Base-by-base conservation (phyloP, 345 rosid species). In the Hevea brasiliensis region DNA sequence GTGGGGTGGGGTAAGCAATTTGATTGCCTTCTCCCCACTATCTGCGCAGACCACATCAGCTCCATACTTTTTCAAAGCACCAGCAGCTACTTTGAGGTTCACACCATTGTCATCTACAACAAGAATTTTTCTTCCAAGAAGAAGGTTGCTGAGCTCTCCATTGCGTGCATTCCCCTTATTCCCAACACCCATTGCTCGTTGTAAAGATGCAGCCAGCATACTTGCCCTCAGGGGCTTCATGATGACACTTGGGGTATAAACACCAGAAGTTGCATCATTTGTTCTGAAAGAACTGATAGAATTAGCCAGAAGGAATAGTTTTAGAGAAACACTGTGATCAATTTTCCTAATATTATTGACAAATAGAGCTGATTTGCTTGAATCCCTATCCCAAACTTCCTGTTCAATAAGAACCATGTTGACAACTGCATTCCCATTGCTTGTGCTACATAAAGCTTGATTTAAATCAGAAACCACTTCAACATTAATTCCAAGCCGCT, bases 81-180 rank as follows among this genome's bases (percentile, higher is more conserved):
- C 93, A 2, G 87, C 97, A 50, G 98, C 98, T 61, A 94, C 97
- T 83, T 79, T 90, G 55, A 89, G 97, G 81, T 94, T 94, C 75
- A 92, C 97, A 20, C 70, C 72, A 73, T 94, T 94, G 78, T 94
- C 98, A 67, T 94, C 98, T 47, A 94, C 95, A 11, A 94, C 74
- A 54, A 94, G 83, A 60, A 94, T 90, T 77, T 85, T 94, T 71
- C 92, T 85, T 44, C 97, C 97, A 18, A 50, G 87, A 37, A 94
- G 94, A 82, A 92, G 94, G 84, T 69, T 81, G 62, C 84, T 77
- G 50, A 86, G 81, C 79, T 89, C 96, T 75, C 88, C 90, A 63
- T 84, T 87, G 6, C 80, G 91, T 53, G 85, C 77, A 83, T 72
- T 82, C 45, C 82, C 88, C 79, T 71, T 89, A 81, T 82, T 90